Conservation (phyloP, 2,329 filamentous ascomycete species). For the Ophiostoma himal-ulmi region DNA sequence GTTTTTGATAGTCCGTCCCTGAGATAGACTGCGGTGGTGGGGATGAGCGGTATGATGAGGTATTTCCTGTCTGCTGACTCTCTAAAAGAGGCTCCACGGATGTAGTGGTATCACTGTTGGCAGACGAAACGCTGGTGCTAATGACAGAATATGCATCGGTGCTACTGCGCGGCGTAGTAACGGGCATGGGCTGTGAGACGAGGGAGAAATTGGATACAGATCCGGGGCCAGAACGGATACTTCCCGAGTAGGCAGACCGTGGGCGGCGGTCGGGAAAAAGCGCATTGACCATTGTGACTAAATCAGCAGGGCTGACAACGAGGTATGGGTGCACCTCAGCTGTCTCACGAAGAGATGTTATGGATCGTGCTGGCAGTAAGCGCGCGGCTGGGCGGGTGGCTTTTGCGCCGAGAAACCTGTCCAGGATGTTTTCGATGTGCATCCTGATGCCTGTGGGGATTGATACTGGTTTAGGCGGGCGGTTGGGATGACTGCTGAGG, state of each 20-base stretch:
- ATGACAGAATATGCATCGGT: conserved; percentile 64
- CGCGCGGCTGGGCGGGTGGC: conserved; percentile 48
- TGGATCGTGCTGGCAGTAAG: conserved; percentile 63
- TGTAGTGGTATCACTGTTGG: conserved; percentile 63
- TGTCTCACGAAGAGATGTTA: conserved; percentile 69
- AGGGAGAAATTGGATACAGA: conserved; percentile 62
- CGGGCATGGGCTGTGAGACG: conserved; percentile 62
- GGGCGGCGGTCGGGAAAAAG: conserved; percentile 72
- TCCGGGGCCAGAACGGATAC: conserved; percentile 59
- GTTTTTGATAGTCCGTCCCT: conserved; percentile 38
- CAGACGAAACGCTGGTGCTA: conserved; percentile 66
- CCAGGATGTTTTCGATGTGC: conserved; percentile 67
- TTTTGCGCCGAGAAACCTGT: conserved; percentile 53
- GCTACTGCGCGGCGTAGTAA: conserved; percentile 49
- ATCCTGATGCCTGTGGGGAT: conserved; percentile 57
- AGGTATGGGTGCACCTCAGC: conserved; percentile 73
- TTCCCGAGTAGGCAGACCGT: conserved; percentile 56
- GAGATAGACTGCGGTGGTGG: conserved; percentile 37
- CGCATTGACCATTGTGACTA: conserved; percentile 73
- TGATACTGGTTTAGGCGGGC: conserved; percentile 43
- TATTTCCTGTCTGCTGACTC: conserved; percentile 44
- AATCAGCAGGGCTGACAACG: conserved; percentile 71
- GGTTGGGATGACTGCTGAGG: conserved; percentile 16
- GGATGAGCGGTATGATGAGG: conserved; percentile 48
- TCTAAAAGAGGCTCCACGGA: conserved; percentile 60